Conservation (phyloP, 108 stramenopile genomes). For the Tribonema minus region DNA sequence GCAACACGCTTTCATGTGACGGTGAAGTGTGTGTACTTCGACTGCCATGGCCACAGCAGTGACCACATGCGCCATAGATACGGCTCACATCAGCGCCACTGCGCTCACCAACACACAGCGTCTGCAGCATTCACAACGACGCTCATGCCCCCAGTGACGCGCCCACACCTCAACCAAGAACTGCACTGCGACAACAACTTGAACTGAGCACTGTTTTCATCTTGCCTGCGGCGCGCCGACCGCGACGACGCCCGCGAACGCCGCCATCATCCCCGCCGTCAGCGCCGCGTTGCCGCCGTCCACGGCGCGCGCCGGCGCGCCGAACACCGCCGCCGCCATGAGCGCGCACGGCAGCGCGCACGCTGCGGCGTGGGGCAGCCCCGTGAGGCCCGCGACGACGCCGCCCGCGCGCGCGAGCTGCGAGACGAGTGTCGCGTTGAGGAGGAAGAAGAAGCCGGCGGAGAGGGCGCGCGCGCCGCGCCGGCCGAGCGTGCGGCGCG, state of each 20-base stretch:
- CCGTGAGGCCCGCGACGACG: neutral
- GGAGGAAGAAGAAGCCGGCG: neutral
- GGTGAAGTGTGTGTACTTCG: too few relatives aligned
- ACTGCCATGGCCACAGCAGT: too few relatives aligned
- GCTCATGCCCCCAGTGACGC: too few relatives aligned
- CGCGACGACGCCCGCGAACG: neutral
- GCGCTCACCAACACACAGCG: too few relatives aligned
- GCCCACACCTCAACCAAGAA: too few relatives aligned
- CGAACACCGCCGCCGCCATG: neutral
- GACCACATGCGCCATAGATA: too few relatives aligned
- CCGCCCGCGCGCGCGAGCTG: neutral
- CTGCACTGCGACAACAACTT: too few relatives aligned
- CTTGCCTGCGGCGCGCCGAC: too few relatives aligned
- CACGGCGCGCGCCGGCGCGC: neutral
- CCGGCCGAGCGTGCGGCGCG: neutral
- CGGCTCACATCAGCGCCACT: too few relatives aligned
- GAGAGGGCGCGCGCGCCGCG: neutral
- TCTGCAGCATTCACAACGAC: too few relatives aligned
- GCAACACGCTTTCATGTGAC: too few relatives aligned
- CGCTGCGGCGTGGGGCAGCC: neutral
- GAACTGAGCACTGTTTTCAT: too few relatives aligned
- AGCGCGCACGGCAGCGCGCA: neutral
- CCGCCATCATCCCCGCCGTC: neutral
- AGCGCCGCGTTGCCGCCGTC: neutral
- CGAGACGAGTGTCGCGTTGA: neutral